Conservation (phyloP, 768 basidiomycete species). For the Cystoderma amianthinum region DNA sequence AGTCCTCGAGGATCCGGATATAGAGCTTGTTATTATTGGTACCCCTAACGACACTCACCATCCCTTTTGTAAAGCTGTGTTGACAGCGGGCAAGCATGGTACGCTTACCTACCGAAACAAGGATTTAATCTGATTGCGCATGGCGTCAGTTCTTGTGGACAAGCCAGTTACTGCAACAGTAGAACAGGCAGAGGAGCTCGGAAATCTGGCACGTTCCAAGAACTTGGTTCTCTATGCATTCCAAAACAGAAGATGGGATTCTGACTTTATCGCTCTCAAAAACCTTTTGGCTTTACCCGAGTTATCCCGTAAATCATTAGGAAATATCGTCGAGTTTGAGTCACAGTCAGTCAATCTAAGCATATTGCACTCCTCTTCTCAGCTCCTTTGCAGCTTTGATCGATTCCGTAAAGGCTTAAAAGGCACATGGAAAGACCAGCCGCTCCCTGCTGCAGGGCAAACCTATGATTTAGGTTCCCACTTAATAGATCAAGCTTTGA, state of each 20-base stretch:
- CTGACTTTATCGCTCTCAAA: constrained; percentile 65
- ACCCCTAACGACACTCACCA: constrained; percentile 77
- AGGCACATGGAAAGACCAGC: constrained; percentile 75
- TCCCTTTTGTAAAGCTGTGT: constrained; percentile 51
- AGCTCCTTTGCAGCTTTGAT: constrained; percentile 46
- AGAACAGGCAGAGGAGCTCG: constrained; percentile 54
- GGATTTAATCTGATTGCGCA: neutral
- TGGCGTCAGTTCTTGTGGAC: constrained; percentile 60
- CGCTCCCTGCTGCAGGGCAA: constrained; percentile 53
- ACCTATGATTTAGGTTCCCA: constrained; percentile 79
- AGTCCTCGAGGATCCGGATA: constrained; percentile 52
- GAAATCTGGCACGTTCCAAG: constrained; percentile 49
- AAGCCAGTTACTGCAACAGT: constrained; percentile 68
- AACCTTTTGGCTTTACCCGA: constrained; percentile 49
- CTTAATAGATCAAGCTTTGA: constrained; percentile 71
- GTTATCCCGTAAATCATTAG: constrained; percentile 46
- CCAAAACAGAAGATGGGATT: constrained; percentile 76
- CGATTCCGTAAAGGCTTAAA: constrained; percentile 62
- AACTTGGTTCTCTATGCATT: constrained; percentile 61
- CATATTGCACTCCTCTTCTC: neutral
- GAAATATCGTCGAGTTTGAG: constrained; percentile 64
- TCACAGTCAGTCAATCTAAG: constrained; percentile 46
- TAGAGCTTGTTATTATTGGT: constrained; percentile 64
- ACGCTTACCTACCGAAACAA: constrained; percentile 7
- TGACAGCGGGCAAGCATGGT: constrained; percentile 74